Evolutionary conservation across 2,329 filamentous ascomycete species (phyloP).

Genomic region (Lanzia echinophila): DNA sequence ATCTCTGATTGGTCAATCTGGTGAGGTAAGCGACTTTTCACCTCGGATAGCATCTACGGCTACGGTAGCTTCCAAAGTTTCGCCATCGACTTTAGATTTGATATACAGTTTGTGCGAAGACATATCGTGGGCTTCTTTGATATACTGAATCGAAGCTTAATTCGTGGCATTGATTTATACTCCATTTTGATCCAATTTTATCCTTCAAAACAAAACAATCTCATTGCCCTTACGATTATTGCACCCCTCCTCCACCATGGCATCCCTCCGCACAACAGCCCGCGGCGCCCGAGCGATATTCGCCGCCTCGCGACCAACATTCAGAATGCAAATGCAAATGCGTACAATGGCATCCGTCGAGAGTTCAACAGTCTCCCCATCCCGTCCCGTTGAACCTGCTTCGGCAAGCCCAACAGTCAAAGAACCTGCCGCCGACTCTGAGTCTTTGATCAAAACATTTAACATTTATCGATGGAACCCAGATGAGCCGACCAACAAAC

Average conservation of each 20-base stretch:
- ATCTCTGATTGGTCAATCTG: background rate
- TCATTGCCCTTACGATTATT: background rate
- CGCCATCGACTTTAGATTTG: conserved; percentile 6
- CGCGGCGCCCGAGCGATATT: conserved; percentile 11
- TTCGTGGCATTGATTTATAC: background rate
- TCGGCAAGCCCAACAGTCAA: conserved; percentile 30
- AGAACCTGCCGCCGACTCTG: conserved; percentile 46
- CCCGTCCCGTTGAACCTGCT: conserved; percentile 16
- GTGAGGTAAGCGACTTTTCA: conserved; percentile 9
- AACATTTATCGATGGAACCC: conserved; percentile 99
- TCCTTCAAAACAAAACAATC: background rate
- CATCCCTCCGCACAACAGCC: conserved; percentile 13
- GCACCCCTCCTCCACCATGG: conserved; percentile 9
- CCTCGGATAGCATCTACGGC: background rate
- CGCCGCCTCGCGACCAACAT: conserved; percentile 9
- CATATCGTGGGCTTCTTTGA: background rate
- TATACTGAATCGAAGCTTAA: background rate
- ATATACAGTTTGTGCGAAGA: background rate
- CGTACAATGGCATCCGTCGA: conserved; percentile 12
- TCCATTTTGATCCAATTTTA: background rate
- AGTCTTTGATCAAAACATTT: conserved; percentile 83
- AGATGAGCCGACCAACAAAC: conserved; percentile 86
- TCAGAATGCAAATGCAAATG: conserved; percentile 14
- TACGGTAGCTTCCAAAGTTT: conserved; percentile 1
- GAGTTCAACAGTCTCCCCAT: conserved; percentile 10